Evolutionary conservation across 345 rosid genomes (phyloP).

Genomic region (Salix koriyanagi): DNA sequence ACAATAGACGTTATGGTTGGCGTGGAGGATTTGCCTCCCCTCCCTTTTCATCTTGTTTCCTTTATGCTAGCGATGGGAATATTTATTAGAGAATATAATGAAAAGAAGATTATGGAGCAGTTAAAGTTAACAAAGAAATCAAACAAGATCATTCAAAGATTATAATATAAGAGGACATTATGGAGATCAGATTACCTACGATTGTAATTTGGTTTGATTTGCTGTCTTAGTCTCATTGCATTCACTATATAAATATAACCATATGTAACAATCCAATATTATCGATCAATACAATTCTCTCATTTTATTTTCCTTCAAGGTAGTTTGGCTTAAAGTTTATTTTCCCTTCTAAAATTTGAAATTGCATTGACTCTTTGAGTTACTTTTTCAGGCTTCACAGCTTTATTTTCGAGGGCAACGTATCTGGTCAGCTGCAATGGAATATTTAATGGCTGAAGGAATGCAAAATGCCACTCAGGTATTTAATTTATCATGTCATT

Average conservation of each 20-base stretch:
- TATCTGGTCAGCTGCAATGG: conserved; percentile 30
- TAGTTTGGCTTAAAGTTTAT: background rate
- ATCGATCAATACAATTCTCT: too few relatives aligned
- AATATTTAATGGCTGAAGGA: conserved; percentile 24
- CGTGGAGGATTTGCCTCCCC: background rate
- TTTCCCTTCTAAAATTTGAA: background rate
- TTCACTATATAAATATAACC: too few relatives aligned
- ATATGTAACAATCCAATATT: too few relatives aligned
- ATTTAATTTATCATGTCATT: background rate
- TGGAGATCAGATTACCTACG: too few relatives aligned
- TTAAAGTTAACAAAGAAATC: too few relatives aligned
- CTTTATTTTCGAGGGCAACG: conserved; percentile 31
- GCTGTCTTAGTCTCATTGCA: too few relatives aligned
- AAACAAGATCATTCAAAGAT: too few relatives aligned
- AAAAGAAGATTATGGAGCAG: too few relatives aligned
- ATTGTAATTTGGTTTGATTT: too few relatives aligned
- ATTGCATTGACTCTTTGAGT: background rate
- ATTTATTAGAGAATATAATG: background rate
- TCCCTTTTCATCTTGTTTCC: background rate
- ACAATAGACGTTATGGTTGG: background rate
- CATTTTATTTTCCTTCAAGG: too few relatives aligned
- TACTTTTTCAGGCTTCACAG: conserved; percentile 17
- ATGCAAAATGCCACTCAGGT: conserved; percentile 29
- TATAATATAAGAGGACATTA: too few relatives aligned
- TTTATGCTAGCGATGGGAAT: background rate